phyloP scores from a whole-genome alignment of 345 rosid genomes.

The Camelina hispida region DNA sequence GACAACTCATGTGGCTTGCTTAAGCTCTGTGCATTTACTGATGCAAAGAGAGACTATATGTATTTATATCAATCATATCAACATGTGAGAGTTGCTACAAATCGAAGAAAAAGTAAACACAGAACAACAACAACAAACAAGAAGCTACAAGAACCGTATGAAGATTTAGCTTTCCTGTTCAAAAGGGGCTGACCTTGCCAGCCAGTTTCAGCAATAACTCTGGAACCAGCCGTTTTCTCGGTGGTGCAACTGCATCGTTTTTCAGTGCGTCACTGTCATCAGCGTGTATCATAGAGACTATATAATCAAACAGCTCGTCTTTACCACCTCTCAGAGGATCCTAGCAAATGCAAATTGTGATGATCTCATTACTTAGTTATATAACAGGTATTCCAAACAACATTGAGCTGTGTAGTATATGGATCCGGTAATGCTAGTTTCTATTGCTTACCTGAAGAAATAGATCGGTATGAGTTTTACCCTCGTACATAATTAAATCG shows the following conservation, averaged over 20 bases:
- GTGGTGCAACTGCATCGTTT: constrained; percentile 66
- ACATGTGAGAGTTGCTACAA: constrained; percentile 20
- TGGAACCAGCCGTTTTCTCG: constrained; percentile 80
- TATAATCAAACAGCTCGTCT: constrained; percentile 75
- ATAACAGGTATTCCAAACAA: background rate
- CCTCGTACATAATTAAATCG: constrained; percentile 63
- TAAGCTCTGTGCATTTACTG: background rate
- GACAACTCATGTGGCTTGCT: constrained; percentile 7
- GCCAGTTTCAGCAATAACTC: constrained; percentile 73
- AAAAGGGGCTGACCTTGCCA: constrained; percentile 80
- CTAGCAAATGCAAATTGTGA: constrained; percentile 46
- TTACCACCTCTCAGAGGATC: constrained; percentile 97
- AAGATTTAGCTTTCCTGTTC: constrained; percentile 12
- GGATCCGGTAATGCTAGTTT: no score
- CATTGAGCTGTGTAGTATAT: constrained; percentile 16
- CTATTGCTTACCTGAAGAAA: constrained; percentile 80
- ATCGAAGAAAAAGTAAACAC: constrained; percentile 11
- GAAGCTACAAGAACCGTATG: background rate
- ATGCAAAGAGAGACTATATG: background rate
- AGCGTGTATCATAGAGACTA: constrained; percentile 69
- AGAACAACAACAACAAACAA: constrained; percentile 26
- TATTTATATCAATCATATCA: background rate
- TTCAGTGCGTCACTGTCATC: constrained; percentile 64
- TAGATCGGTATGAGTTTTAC: constrained; percentile 92
- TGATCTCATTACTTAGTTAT: background rate